Percentiles rank a stretch among this genome's conserved stretches.
Conservation (phyloP, 2,329 filamentous ascomycete genomes). For the Fusarium sp. region DNA sequence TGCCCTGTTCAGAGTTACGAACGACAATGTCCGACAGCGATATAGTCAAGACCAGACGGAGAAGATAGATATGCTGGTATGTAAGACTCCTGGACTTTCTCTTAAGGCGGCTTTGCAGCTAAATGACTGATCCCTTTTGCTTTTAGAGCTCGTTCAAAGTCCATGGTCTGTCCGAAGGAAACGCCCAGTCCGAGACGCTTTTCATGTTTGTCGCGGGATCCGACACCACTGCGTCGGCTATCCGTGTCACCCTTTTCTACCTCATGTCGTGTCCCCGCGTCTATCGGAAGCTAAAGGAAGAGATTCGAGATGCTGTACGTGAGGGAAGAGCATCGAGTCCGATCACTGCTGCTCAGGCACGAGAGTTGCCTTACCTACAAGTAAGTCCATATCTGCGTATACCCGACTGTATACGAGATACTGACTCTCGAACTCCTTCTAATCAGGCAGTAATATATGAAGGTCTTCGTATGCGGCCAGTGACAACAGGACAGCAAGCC, state of each 20-base stretch:
- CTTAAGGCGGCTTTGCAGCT: too few relatives aligned
- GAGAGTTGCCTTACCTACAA: background rate
- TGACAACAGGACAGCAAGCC: background rate
- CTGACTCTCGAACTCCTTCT: accelerated
- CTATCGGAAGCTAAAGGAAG: background rate
- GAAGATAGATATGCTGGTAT: background rate
- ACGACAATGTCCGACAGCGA: background rate
- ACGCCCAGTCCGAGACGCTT: background rate
- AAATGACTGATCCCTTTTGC: accelerated
- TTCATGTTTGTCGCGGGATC: constrained; percentile 10
- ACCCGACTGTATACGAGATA: accelerated
- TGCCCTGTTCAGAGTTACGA: background rate
- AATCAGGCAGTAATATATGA: background rate
- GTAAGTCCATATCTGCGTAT: accelerated
- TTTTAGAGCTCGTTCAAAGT: constrained; percentile 3
- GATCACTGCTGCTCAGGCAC: background rate
- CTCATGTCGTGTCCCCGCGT: background rate
- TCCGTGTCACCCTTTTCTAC: background rate
- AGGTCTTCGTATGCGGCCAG: background rate
- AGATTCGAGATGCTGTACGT: background rate
- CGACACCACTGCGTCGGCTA: background rate
- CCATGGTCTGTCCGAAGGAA: background rate
- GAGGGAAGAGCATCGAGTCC: background rate
- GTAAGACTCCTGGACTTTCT: background rate
- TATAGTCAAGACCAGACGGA: background rate